Base-by-base conservation (phyloP, 306 rosid genomes). In the Rosa chinensis region DNA sequence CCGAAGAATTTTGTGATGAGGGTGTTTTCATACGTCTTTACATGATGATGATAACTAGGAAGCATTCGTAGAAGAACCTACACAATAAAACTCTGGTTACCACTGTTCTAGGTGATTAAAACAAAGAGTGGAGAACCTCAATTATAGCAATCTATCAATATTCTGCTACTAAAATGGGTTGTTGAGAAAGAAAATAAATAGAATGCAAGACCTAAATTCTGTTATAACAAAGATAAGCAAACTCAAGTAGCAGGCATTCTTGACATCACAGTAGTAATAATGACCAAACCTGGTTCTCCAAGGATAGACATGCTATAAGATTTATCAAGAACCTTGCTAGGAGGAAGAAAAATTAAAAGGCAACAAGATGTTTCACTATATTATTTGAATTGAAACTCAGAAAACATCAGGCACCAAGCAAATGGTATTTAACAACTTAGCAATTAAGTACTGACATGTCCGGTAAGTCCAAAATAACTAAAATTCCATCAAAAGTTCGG, bases 61-160 rank as follows among this genome's bases (percentile, higher is more conserved):
- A 95, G 99, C 99, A 95, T 95, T 88, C 91, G 83, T 42, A 93
- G 89, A 82, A 95, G 97, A 82, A 92, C 99, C 99, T 95, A 78
- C 79, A 83, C 80, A 76, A 70, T 81, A 84, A 49, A 82, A 66
- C 75, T 63, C 78, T 58, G 43, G 83, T 86, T 80, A 89, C 10
- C 32, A n/a, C 35, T 68, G 61, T 84, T 70, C 64, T 77, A 84
- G 61, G 56, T 66, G 52, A 44, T 39, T 62, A 80, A 76, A 44
- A 25, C 67, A 66, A 55, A 77, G 21, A 75, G 61, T 3, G 2
- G n/a, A 48, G 82, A 63, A 56, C 25, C 43, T 66, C 44, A 68
- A 48, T 18, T 23, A 70, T 49, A 70, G 68, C 59, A 77, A 48
- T 25, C n/a, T 56, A 81, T 25, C 17, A 43, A 28, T 40, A 12